These are phyloP conservation scores for Solanum corneliomulleri DNA, from an alignment of 257 asterid species.

Conservation along the genomic window DNA sequence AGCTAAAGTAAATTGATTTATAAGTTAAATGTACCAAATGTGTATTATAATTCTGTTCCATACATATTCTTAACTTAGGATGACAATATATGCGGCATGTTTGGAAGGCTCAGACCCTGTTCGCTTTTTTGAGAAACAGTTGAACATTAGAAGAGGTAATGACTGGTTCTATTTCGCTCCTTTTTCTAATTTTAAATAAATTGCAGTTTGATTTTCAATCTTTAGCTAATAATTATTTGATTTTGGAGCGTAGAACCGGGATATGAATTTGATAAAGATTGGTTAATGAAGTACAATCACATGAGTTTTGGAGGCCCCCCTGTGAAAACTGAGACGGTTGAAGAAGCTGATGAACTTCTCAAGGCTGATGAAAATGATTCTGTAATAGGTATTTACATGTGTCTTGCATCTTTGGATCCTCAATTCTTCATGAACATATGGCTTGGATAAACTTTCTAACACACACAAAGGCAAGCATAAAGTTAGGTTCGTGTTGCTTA, in stretches of 20 bases:
- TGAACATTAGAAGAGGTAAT: slow-evolving; percentile 59
- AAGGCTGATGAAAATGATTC: slow-evolving; percentile 50
- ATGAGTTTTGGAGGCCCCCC: slow-evolving; percentile 98
- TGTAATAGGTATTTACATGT: slow-evolving; percentile 37
- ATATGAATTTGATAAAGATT: slow-evolving; percentile 43
- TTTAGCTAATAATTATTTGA: not conserved
- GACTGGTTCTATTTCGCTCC: not conserved
- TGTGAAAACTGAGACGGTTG: slow-evolving; percentile 39
- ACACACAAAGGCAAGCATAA: not conserved
- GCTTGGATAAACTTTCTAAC: not conserved
- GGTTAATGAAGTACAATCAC: slow-evolving; percentile 55
- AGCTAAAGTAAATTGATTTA: not conserved
- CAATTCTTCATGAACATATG: not conserved
- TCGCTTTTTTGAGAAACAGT: slow-evolving; percentile 70
- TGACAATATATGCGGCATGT: slow-evolving; percentile 72
- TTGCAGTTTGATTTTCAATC: not conserved
- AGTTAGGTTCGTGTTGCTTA: not conserved
- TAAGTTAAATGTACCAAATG: not conserved
- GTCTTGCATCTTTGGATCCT: not conserved
- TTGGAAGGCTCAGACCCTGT: slow-evolving; percentile 90
- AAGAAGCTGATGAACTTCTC: slow-evolving; percentile 63
- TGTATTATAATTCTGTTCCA: not conserved
- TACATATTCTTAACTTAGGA: slow-evolving; percentile 20
- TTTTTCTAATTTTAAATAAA: not conserved
- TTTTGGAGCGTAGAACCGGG: slow-evolving; percentile 33